Evolutionary conservation across 176 grass and related monocot genomes (phyloP).

Genomic region (Poa pratensis): DNA sequence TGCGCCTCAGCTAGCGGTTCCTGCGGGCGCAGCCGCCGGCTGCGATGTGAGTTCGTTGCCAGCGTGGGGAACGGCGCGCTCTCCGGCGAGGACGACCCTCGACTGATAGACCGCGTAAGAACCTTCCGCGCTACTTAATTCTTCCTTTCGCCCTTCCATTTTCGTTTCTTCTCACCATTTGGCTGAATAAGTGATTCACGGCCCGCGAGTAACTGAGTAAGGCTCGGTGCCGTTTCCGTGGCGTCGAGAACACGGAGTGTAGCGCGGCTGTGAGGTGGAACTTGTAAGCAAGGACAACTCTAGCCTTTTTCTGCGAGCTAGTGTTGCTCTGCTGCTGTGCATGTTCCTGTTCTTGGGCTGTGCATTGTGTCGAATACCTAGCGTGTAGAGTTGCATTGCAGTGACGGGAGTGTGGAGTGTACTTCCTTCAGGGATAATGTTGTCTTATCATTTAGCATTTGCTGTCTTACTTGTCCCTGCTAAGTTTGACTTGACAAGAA

Average conservation of each 20-base stretch:
- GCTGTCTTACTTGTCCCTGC: background rate
- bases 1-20: constrained; percentile 31
- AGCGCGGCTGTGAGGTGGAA: background rate
- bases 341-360: background rate
- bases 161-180: constrained; percentile 30
- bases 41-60: constrained; percentile 77
- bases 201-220: background rate
- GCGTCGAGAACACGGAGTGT: too few relatives aligned
- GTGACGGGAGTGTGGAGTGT: background rate
- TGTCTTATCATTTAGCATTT: background rate
- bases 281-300: background rate
- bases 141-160: background rate
- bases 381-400: constrained; percentile 13
- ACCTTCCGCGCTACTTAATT: background rate
- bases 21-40: constrained; percentile 33
- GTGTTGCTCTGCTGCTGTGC: background rate
- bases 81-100: constrained; percentile 68
- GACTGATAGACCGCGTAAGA: constrained; percentile 69
- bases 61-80: constrained; percentile 82
- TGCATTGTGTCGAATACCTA: constrained; percentile 40
- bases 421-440: background rate
- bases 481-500: constrained; percentile 14
- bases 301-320: background rate
- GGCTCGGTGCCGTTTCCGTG: background rate
- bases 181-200: constrained; percentile 26